Evolutionary conservation across 192 early-diverging fungal species (phyloP), one percentile per base, ranked within the genome.

Genomic region (Entomortierella parvispora): DNA sequence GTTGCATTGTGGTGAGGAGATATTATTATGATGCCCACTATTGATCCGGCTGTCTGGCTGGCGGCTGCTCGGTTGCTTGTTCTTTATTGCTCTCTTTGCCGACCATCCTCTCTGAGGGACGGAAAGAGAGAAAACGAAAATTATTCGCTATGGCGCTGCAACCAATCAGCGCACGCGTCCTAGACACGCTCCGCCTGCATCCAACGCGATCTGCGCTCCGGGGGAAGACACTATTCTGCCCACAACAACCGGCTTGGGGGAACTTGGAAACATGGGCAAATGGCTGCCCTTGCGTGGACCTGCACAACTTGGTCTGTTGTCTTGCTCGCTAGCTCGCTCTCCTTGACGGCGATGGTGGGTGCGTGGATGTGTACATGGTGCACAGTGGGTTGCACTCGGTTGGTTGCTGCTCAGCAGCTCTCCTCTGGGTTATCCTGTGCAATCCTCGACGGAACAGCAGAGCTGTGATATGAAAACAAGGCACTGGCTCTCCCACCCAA

Each of bases 221-320:
- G 29, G 54, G 9, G n/a, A 10, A 40, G 34, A 40, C 7, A 40
- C 37, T 40, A 12, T 40, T 12, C 12, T 40, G 37, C 12, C 12
- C 37, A 40, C 37, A 9, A 9, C 12, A 9, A 11, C 15, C 12
- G 23, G 25, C 17, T 53, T 53, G 51, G 28, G 17, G 23, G 28
- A 31, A 53, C 4, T 32, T 53, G 51, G 11, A 0, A 28, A 26
- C 51, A 53, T 53, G 54, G 31, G 31, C 54, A 56, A 29, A 56
- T 56, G 54, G 31, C 31, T 20, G 12, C 7, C 20, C 22, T 20
- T 29, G 22, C 33, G 22, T 29, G 34, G 54, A 17, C 18, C 31
- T 10, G 12, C 10, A 40, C n/a, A 20, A 20, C 22, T 11, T 2
- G 7, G 9, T 33, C 11, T 33, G 15, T 56, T 40, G 6, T 15